phyloP scores from a whole-genome alignment of 495 filamentous ascomycete genomes.

The Bacidia rubella region DNA sequence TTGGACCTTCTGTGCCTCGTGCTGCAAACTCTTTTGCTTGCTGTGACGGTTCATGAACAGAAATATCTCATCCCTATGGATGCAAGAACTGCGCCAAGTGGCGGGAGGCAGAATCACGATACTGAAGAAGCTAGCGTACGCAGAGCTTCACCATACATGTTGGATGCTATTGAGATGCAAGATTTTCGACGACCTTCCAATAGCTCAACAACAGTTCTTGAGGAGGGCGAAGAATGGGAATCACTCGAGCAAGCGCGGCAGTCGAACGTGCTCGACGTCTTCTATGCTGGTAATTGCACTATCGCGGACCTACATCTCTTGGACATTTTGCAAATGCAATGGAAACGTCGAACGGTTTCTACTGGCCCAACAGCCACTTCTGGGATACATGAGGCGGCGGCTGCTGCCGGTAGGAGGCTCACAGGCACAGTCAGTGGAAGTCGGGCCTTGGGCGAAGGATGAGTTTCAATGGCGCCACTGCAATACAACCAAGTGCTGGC shows the following conservation, averaged over 20 bases:
- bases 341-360: constrained; percentile 16
- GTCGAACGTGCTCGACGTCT: constrained; percentile 40
- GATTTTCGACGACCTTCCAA: constrained; percentile 5
- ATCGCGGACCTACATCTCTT: constrained; percentile 58
- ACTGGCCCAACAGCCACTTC: not conserved
- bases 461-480: no score
- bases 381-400: not conserved
- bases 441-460: not conserved
- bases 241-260: constrained; percentile 12
- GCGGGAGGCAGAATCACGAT: constrained; percentile 52
- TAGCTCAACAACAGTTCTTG: constrained; percentile 18
- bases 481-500: no score
- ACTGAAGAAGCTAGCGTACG: constrained; percentile 68
- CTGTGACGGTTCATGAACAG: constrained; percentile 56
- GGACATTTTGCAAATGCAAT: constrained; percentile 51
- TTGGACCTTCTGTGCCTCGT: constrained; percentile 53
- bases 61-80: constrained; percentile 24
- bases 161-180: constrained; percentile 38
- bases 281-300: constrained; percentile 54
- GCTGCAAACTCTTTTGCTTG: constrained; percentile 63
- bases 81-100: constrained; percentile 5
- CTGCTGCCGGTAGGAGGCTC: not conserved
- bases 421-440: not conserved
- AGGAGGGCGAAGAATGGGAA: constrained; percentile 13
- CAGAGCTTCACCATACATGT: constrained; percentile 32